Evolutionary conservation across 2,329 filamentous ascomycete genomes (phyloP).

Genomic region (Penicillium expansum): DNA sequence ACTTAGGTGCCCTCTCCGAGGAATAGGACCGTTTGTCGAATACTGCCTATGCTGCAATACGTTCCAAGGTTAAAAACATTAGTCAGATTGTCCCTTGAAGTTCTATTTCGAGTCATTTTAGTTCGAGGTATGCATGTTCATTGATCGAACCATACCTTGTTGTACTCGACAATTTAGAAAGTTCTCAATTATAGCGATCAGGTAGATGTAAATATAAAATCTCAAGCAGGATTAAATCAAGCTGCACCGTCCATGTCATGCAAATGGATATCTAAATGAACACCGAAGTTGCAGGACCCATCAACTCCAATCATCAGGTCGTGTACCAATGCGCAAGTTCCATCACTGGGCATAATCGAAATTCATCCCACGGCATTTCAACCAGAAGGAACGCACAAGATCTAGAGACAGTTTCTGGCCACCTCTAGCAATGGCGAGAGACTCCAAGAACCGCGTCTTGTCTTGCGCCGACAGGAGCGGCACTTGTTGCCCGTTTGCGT

Average conservation of each 20-base stretch:
- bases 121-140: too few relatives aligned
- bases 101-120: too few relatives aligned
- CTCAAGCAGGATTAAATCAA: background rate
- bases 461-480: slow-evolving; percentile 34
- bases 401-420: slow-evolving; percentile 37
- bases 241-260: slow-evolving; percentile 4
- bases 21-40: too few relatives aligned
- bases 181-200: background rate
- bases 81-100: too few relatives aligned
- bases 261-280: slow-evolving; percentile 14
- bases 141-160: too few relatives aligned
- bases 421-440: slow-evolving; percentile 40
- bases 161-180: background rate
- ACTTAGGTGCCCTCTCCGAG: too few relatives aligned
- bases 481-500: slow-evolving; percentile 19
- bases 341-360: slow-evolving; percentile 40
- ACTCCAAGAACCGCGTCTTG: slow-evolving; percentile 42
- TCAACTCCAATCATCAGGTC: slow-evolving; percentile 11
- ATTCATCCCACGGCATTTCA: slow-evolving; percentile 43
- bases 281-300: slow-evolving; percentile 8
- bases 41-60: too few relatives aligned
- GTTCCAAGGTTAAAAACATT: too few relatives aligned
- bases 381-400: slow-evolving; percentile 44
- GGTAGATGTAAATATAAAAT: background rate
- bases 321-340: slow-evolving; percentile 10